Conservation (phyloP, 805 yeast species). For the Wickerhamomyces chambardii region DNA sequence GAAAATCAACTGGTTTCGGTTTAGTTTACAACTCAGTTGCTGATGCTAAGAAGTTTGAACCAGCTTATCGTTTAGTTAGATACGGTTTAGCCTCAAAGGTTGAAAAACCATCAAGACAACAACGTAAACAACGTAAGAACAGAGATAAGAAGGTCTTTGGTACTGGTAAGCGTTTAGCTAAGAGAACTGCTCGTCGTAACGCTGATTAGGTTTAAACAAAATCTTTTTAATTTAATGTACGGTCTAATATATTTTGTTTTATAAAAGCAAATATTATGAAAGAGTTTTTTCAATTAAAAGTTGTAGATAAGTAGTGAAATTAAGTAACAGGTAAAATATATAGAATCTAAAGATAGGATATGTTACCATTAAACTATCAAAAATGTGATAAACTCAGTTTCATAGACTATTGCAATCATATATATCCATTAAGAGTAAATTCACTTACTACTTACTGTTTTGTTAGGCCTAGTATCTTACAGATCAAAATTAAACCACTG, state of each 20-base stretch:
- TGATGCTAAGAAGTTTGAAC: conserved; percentile 98
- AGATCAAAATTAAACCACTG: too few species aligned
- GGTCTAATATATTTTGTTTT: background rate
- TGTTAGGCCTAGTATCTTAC: too few species aligned
- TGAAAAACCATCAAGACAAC: conserved; percentile 98
- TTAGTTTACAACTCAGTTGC: conserved; percentile 96
- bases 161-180: conserved; percentile 93
- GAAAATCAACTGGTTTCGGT: conserved; percentile 99
- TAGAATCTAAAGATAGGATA: too few species aligned
- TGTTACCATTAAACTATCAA: too few species aligned
- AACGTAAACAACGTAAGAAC: conserved; percentile 99
- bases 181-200: conserved; percentile 84
- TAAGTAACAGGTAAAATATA: too few species aligned
- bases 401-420: too few species aligned
- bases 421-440: too few species aligned
- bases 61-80: conserved; percentile 98
- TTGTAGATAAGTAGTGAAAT: too few species aligned
- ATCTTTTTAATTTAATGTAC: background rate
- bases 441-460: too few species aligned
- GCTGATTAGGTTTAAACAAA: conserved; percentile 47
- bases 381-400: too few species aligned
- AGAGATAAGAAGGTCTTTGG: conserved; percentile 99
- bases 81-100: conserved; percentile 94
- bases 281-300: background rate
- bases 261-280: too few species aligned